Conservation (phyloP, 805 yeast species). For the Jamesozyma lodderae region DNA sequence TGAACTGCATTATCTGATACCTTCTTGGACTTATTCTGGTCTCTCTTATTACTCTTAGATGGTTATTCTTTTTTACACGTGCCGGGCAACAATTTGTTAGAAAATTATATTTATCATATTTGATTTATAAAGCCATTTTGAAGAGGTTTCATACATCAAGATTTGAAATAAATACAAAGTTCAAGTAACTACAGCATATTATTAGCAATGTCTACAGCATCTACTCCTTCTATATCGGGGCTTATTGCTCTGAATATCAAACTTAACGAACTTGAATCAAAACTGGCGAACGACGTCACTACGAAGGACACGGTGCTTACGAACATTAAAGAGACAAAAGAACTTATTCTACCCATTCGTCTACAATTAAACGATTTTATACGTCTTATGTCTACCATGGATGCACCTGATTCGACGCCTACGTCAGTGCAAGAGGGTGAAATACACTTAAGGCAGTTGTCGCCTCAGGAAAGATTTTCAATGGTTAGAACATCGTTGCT, state of each 20-base stretch:
- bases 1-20: too few species aligned
- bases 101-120: too few species aligned
- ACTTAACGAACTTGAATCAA: conserved; percentile 14
- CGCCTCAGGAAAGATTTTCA: conserved; percentile 17
- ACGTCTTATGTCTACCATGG: conserved; percentile 13
- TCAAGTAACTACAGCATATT: neutral
- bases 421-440: too few species aligned
- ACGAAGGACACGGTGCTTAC: conserved; percentile 9
- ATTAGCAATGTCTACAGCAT: neutral
- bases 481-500: conserved; percentile 15
- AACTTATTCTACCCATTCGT: conserved; percentile 10
- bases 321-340: conserved; percentile 6
- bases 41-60: too few species aligned
- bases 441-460: too few species aligned
- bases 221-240: neutral
- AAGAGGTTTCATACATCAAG: too few species aligned
- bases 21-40: too few species aligned
- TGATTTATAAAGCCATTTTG: too few species aligned
- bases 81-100: too few species aligned
- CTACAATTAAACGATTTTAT: conserved; percentile 23
- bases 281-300: conserved; percentile 9
- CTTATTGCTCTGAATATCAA: conserved; percentile 1
- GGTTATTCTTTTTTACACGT: too few species aligned
- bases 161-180: too few species aligned
- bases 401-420: too few species aligned